Evolutionary conservation across 192 early-diverging fungal species (phyloP).

Genomic region (Rhizophagus prolifer): DNA sequence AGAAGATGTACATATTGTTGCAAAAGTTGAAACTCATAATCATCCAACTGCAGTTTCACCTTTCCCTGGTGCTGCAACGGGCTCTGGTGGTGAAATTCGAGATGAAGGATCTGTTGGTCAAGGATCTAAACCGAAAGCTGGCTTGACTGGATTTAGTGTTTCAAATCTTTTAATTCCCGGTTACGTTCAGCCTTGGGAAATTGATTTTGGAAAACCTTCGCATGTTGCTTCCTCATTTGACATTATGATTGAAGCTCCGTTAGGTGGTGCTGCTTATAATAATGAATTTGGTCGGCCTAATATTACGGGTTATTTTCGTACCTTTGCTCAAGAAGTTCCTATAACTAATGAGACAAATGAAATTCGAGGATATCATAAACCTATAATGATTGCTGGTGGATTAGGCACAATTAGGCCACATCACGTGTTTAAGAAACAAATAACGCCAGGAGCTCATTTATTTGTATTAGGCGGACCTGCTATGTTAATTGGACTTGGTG

Average conservation of each 20-base stretch:
- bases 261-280: conserved; percentile 98
- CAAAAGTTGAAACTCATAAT: conserved; percentile 99
- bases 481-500: conserved; percentile 99
- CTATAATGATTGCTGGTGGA: conserved; percentile 99
- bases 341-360: conserved; percentile 55
- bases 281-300: conserved; percentile 98
- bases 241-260: conserved; percentile 97
- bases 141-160: conserved; percentile 93
- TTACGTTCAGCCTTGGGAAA: conserved; percentile 92
- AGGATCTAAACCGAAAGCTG: conserved; percentile 95
- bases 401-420: conserved; percentile 88
- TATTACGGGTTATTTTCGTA: conserved; percentile 96
- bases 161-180: conserved; percentile 93
- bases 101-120: conserved; percentile 98
- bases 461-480: conserved; percentile 94
- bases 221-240: conserved; percentile 91
- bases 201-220: conserved; percentile 76
- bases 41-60: conserved; percentile 99
- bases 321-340: conserved; percentile 68
- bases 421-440: conserved; percentile 87
- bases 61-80: conserved; percentile 97
- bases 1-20: conserved; percentile 85
- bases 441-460: conserved; percentile 76
- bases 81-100: conserved; percentile 99
- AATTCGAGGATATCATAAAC: conserved; percentile 97